Conservation (phyloP, 1,284 basidiomycete genomes). For the Porodaedalea pini region DNA sequence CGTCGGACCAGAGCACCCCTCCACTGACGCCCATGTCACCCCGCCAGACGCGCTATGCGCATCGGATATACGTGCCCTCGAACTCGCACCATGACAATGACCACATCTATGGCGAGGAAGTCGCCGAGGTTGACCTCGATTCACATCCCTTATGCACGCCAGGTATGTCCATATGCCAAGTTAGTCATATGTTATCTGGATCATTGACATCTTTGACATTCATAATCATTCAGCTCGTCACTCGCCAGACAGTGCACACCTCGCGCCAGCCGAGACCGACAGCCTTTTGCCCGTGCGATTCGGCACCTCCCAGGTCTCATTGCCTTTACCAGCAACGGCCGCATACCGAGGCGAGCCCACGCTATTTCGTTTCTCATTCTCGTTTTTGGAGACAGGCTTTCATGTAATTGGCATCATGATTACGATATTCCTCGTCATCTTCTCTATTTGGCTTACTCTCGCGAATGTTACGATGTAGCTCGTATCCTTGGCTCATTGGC, state of each 20-base stretch:
- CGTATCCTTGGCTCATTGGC: neutral
- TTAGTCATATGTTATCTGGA: neutral
- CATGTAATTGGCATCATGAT: conserved; percentile 3
- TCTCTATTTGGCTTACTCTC: conserved; percentile 18
- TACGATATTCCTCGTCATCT: conserved; percentile 5
- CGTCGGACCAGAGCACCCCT: neutral
- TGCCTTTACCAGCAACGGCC: neutral
- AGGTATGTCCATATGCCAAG: neutral
- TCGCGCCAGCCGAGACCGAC: conserved; percentile 4
- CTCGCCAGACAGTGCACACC: neutral
- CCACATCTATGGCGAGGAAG: neutral
- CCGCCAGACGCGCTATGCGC: neutral
- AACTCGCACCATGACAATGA: neutral
- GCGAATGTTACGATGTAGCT: conserved; percentile 10
- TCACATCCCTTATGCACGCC: neutral
- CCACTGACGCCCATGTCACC: conserved; percentile 1
- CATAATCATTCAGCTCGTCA: neutral
- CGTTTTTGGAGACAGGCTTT: conserved; percentile 3
- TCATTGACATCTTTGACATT: neutral
- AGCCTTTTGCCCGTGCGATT: neutral
- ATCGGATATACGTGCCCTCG: conserved; percentile 3
- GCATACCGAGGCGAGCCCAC: neutral
- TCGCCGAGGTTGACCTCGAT: neutral
- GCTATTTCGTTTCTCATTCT: neutral
- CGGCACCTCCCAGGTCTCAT: neutral